Conservation (phyloP, 1,284 basidiomycete genomes). For the Rhodofomes roseus region DNA sequence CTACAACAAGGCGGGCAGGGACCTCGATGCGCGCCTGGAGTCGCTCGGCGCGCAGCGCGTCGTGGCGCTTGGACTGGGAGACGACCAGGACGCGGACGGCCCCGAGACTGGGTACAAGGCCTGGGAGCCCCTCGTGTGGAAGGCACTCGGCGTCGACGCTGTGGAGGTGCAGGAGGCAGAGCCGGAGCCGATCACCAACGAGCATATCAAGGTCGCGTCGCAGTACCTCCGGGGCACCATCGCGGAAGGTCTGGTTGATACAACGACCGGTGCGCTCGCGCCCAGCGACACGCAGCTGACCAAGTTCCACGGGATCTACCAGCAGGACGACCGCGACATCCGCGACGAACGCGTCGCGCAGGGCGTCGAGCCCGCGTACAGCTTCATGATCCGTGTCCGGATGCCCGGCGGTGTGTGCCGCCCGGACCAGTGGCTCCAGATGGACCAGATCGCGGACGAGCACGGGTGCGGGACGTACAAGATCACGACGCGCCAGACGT, state of each 20-base stretch:
- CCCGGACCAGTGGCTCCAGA: conserved; percentile 90
- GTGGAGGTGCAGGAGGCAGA: conserved; percentile 91
- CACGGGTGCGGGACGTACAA: conserved; percentile 95
- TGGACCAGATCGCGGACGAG: conserved; percentile 95
- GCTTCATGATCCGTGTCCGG: conserved; percentile 98
- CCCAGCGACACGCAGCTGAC: conserved; percentile 92
- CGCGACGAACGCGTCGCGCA: conserved; percentile 92
- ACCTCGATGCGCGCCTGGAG: conserved; percentile 78
- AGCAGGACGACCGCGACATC: conserved; percentile 98
- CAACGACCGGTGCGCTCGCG: conserved; percentile 85
- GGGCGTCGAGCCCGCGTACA: conserved; percentile 94
- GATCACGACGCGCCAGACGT: conserved; percentile 97
- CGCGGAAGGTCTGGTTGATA: conserved; percentile 85
- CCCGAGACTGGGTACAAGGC: conserved; percentile 93
- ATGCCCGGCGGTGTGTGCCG: conserved; percentile 95
- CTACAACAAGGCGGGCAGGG: conserved; percentile 97
- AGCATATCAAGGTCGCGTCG: conserved; percentile 98
- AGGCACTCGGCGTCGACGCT: conserved; percentile 88
- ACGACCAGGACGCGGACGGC: conserved; percentile 98
- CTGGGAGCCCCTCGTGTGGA: conserved; percentile 95
- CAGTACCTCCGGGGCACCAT: conserved; percentile 96
- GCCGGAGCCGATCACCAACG: conserved; percentile 97
- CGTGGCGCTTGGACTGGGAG: conserved; percentile 80
- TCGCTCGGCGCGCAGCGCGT: conserved; percentile 76
- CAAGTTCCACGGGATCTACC: conserved; percentile 98